Conservation (phyloP, 2,329 filamentous ascomycete species). For the Neoarthrinium moseri region DNA sequence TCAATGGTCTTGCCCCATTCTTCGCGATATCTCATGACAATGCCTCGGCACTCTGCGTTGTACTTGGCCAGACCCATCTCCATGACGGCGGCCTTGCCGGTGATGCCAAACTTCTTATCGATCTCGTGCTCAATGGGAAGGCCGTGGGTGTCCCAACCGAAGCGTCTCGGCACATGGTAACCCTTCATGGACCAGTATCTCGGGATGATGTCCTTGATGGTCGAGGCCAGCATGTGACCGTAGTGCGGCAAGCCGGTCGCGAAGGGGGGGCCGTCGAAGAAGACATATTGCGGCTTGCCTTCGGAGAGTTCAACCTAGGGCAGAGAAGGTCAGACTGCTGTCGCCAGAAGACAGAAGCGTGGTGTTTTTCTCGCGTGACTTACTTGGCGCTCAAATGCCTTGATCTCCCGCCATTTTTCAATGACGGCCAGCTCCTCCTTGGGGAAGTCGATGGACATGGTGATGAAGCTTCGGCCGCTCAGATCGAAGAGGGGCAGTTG, state of each 20-base stretch:
- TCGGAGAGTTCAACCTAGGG: constrained; percentile 73
- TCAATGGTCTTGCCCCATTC: constrained; percentile 92
- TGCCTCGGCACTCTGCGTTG: constrained; percentile 86
- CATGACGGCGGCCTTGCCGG: constrained; percentile 81
- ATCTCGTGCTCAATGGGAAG: constrained; percentile 96
- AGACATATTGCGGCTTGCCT: constrained; percentile 82
- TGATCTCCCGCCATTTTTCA: constrained; percentile 84
- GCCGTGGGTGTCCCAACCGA: constrained; percentile 95
- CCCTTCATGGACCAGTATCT: constrained; percentile 98
- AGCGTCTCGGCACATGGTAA: constrained; percentile 85
- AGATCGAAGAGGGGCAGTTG: background rate
- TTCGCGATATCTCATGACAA: constrained; percentile 85
- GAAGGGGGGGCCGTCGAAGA: constrained; percentile 87
- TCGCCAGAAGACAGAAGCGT: background rate
- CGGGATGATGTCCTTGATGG: constrained; percentile 96
- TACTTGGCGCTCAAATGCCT: constrained; percentile 85
- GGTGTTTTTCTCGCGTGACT: too few relatives aligned
- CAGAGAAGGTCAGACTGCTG: too few relatives aligned
- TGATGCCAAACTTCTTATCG: constrained; percentile 91
- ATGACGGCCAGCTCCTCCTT: constrained; percentile 86
- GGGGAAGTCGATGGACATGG: constrained; percentile 88
- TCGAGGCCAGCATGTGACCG: constrained; percentile 80
- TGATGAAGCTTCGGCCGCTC: constrained; percentile 2
- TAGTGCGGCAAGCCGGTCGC: constrained; percentile 70
- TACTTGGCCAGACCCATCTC: constrained; percentile 85